Base-by-base conservation (phyloP, 495 filamentous ascomycete species). In the Aspergillus asperescens region DNA sequence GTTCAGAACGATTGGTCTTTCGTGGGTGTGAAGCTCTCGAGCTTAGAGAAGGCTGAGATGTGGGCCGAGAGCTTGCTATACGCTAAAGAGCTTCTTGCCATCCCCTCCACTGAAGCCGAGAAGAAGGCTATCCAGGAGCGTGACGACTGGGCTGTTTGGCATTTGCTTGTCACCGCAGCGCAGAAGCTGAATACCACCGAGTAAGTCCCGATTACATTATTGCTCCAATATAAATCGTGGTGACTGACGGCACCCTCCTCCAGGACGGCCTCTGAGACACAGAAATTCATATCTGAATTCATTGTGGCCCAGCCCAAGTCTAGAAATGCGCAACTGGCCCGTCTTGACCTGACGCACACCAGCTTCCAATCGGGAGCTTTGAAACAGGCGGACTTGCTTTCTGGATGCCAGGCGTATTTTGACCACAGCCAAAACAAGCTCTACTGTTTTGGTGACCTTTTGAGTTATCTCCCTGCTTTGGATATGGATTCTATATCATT, bases 71-170 rank as follows among this genome's bases (percentile, higher is more conserved):
- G 70, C 13, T 66, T 75, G 47, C 58, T 69, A 15, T 78, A 71
- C 68, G 72, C 62, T 43, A 74, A 59, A 51, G 51, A 45, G 20
- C 70, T 66, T 41, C 79, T 65, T 50, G 61, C 59, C 38, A 67
- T 72, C 39, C 65, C 60, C 10, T 63, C 56, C 22, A 61, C 62
- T 10, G 66, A 68, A 22, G 58, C 51, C 15, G 64, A 67, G 50
- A 59, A 54, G 13, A 71, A 70, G 13, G 52, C 61, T 20, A 60
- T 75, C 16, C 69, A 72, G 24, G 66, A 73, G 55, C 74, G 71
- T 39, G 79, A 83, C 62, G 78, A 83, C 48, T 83, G 81, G 77
- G 70, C 62, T 39, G 68, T 80, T 25, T 84, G 81, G 81, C 68
- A 74, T n/a, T 62, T 73, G 34, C 54, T 76, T 32, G 48, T 72